Conservation (phyloP, 441 rosid genomes). For the Corymbia calophylla region DNA sequence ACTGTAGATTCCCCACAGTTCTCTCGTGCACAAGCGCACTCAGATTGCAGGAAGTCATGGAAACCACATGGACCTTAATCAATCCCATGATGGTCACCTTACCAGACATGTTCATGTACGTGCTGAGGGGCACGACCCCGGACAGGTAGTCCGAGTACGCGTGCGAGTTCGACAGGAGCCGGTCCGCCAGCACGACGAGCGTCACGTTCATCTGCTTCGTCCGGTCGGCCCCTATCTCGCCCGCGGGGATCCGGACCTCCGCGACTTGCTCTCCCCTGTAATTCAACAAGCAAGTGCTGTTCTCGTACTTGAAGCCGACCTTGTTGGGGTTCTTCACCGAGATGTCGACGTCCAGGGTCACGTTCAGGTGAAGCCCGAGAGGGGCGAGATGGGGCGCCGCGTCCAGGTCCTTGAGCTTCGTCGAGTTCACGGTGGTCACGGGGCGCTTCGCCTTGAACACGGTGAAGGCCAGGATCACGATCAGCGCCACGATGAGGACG, state of each 20-base stretch:
- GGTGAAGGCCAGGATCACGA: slow-evolving; percentile 52
- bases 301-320: slow-evolving; percentile 48
- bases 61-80: slow-evolving; percentile 29
- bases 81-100: slow-evolving; percentile 43
- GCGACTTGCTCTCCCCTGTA: slow-evolving; percentile 58
- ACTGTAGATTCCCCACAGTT: slow-evolving; percentile 20
- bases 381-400: slow-evolving; percentile 15
- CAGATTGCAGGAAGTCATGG: slow-evolving; percentile 51
- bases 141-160: slow-evolving; percentile 24
- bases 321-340: slow-evolving; percentile 61
- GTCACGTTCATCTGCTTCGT: slow-evolving; percentile 41
- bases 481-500: slow-evolving; percentile 20
- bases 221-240: slow-evolving; percentile 26
- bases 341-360: slow-evolving; percentile 38
- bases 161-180: slow-evolving; percentile 33
- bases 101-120: slow-evolving; percentile 36
- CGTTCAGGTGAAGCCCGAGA: slow-evolving; percentile 30
- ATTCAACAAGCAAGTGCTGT: slow-evolving; percentile 36
- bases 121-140: slow-evolving; percentile 34
- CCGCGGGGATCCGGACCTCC: slow-evolving; percentile 58
- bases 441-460: slow-evolving; percentile 71
- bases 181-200: slow-evolving; percentile 62
- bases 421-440: slow-evolving; percentile 31
- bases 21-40: slow-evolving; percentile 21
- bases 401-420: slow-evolving; percentile 21